Base-by-base conservation (phyloP, 768 basidiomycete genomes). In the Hydnomerulius pinastri region DNA sequence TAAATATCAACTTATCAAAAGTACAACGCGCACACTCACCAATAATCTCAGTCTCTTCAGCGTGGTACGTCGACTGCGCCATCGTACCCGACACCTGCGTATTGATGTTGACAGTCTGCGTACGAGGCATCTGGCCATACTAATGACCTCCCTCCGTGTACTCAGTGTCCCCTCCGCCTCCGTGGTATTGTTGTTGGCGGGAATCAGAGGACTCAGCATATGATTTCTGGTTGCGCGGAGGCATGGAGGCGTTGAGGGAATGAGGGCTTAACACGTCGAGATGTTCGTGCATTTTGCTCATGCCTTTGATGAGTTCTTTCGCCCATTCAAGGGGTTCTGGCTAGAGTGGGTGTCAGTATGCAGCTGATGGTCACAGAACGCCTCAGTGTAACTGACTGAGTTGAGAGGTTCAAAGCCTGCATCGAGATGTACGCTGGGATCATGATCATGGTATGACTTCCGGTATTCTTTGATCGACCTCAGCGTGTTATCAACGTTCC, bases 271-370 rank as follows among this genome's bases (percentile, higher is more conserved):
- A 73, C 52, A 80, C 81, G 55, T 87, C 86, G 25, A 90, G 81
- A 4, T 86, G 83, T 49, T 86, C 82, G 39, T 86, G 85, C 80
- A 89, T 84, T 30, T 81, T 69, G 25, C 83, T 79, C 56, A 92
- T 74, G 53, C 87, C 83, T 18, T 82, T 78, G 52, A 90, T 86
- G 55, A 92, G 74, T 49, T 88, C 85, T 36, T 81, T 72, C 6
- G 86, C 89, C 90, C 90, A 92, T 53, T 76, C 77, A 2, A 90
- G 89, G 13, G 87, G 82, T 53, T 86, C 83, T 67, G 80, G 68
- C 58, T 63, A 33, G 39, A 56, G 33, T 24, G 46, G 40, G 38
- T 3, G 47, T 66, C 28, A 50, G 53, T 25, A 30, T 8, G 8
- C 18, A 6, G 37, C 38, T 9, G 12, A 44, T 18, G n/a, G 11